Evolutionary conservation across 257 asterid genomes (phyloP).

Genomic region (Coffea canephora): DNA sequence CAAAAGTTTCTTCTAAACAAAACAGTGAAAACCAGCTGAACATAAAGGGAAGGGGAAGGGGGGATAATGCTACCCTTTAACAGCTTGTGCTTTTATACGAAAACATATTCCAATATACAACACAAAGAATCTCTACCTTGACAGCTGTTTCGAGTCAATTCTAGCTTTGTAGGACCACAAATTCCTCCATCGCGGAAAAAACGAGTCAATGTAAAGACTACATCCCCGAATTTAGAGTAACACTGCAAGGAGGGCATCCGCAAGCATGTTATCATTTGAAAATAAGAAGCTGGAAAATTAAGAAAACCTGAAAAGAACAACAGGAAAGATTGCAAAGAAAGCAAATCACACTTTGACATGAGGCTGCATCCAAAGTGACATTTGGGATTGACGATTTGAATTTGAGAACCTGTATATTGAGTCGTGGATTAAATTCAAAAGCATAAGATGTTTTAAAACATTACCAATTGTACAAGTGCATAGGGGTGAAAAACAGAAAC

Average conservation of each 20-base stretch:
- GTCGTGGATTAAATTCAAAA: not conserved
- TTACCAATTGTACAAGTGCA: not conserved
- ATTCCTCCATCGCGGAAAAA: slow-evolving; percentile 72
- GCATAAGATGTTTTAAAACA: not conserved
- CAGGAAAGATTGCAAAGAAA: slow-evolving; percentile 14
- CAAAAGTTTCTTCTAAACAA: not conserved
- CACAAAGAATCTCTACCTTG: slow-evolving; percentile 39
- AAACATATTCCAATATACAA: not conserved
- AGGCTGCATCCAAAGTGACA: slow-evolving; percentile 91
- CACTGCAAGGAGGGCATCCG: slow-evolving; percentile 48
- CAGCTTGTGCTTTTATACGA: not conserved
- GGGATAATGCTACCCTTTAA: not conserved
- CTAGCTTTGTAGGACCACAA: slow-evolving; percentile 56
- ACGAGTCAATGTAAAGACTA: slow-evolving; percentile 77
- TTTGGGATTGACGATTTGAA: slow-evolving; percentile 73
- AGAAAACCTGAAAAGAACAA: slow-evolving; percentile 4
- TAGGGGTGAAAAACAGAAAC: not conserved
- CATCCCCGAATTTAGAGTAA: slow-evolving; percentile 87
- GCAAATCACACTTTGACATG: slow-evolving; percentile 71
- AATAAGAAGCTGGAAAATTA: not conserved
- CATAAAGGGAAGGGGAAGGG: not conserved
- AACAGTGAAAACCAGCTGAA: not conserved
- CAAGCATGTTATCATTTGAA: slow-evolving; percentile 11
- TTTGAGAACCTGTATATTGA: slow-evolving; percentile 53
- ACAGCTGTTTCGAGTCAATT: slow-evolving; percentile 34